A percentile compares a stretch with the other conserved stretches of the same genome.
These are phyloP conservation scores for Aspergillus baeticus DNA, from an alignment of 495 filamentous ascomycete species.

Conservation along the genomic window DNA sequence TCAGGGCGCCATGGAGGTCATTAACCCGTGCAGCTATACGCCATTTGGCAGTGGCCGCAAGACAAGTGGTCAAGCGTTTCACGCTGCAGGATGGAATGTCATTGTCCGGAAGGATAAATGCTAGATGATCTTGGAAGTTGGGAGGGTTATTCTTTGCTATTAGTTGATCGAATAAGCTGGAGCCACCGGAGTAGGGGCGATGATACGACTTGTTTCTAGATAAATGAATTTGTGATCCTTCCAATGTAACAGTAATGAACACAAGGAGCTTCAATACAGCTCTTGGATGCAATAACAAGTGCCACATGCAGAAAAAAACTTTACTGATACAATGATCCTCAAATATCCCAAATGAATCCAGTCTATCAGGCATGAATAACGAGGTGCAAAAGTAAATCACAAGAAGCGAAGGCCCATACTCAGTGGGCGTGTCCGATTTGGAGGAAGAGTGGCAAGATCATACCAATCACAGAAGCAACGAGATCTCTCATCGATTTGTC, in stretches of 20 bases:
- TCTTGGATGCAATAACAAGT: background rate
- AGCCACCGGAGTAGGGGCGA: too few species aligned
- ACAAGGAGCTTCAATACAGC: slow-evolving; percentile 10
- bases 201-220: too few species aligned
- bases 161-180: too few species aligned
- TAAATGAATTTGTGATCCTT: too few species aligned
- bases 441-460: slow-evolving; percentile 85
- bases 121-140: too few species aligned
- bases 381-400: slow-evolving; percentile 1
- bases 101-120: background rate
- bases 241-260: background rate
- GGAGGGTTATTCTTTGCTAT: too few species aligned
- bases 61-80: background rate
- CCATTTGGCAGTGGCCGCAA: background rate
- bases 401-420: slow-evolving; percentile 21
- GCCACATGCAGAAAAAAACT: background rate
- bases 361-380: background rate
- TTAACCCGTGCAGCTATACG: background rate
- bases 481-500: slow-evolving; percentile 54
- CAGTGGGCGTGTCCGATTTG: slow-evolving; percentile 88
- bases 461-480: slow-evolving; percentile 76
- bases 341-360: background rate
- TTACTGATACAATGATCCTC: background rate
- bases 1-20: background rate
- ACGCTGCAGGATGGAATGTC: background rate